These are phyloP conservation scores for Scheffersomyces parashehatae DNA, from an alignment of 1,139 yeast species.

Conservation along the genomic window DNA sequence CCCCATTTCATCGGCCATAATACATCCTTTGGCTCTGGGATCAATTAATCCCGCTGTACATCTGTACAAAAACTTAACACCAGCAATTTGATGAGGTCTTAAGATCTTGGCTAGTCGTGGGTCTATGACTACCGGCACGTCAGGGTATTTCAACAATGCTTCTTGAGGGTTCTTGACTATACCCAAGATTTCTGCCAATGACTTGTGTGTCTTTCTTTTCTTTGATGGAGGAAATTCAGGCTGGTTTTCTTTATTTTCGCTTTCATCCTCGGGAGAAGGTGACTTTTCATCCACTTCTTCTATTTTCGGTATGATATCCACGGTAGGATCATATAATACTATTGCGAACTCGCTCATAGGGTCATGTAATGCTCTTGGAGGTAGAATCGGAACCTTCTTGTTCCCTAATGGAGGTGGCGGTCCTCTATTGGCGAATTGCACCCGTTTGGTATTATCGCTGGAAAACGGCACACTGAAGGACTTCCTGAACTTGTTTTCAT, in stretches of 20 bases:
- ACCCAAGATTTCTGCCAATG: slow-evolving; percentile 82
- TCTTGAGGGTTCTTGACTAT: slow-evolving; percentile 56
- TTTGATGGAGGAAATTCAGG: slow-evolving; percentile 25
- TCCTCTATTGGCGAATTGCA: slow-evolving; percentile 19
- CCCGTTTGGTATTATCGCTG: slow-evolving; percentile 28
- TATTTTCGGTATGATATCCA: slow-evolving; percentile 59
- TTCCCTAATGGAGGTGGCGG: slow-evolving; percentile 80
- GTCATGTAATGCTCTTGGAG: slow-evolving; percentile 90
- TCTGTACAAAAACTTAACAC: slow-evolving; percentile 84
- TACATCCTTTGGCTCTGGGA: slow-evolving; percentile 89
- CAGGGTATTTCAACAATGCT: slow-evolving; percentile 55
- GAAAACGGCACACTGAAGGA: slow-evolving; percentile 55
- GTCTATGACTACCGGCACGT: slow-evolving; percentile 95
- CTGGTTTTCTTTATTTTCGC: slow-evolving; percentile 20
- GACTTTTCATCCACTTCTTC: slow-evolving; percentile 39
- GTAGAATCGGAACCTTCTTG: slow-evolving; percentile 62
- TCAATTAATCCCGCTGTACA: slow-evolving; percentile 91
- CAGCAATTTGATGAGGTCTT: slow-evolving; percentile 96
- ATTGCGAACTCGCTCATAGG: slow-evolving; percentile 93
- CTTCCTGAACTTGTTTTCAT: slow-evolving; percentile 35
- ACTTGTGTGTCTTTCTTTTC: slow-evolving; percentile 52
- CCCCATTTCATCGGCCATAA: slow-evolving; percentile 99
- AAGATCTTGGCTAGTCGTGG: slow-evolving; percentile 81
- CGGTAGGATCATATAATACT: slow-evolving; percentile 92
- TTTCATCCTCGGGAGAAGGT: slow-evolving; percentile 12